A percentile compares a stretch with the other conserved stretches of the same genome.
phyloP scores from a whole-genome alignment of 2,329 filamentous ascomycete species.

The Emergomyces orientalis region DNA sequence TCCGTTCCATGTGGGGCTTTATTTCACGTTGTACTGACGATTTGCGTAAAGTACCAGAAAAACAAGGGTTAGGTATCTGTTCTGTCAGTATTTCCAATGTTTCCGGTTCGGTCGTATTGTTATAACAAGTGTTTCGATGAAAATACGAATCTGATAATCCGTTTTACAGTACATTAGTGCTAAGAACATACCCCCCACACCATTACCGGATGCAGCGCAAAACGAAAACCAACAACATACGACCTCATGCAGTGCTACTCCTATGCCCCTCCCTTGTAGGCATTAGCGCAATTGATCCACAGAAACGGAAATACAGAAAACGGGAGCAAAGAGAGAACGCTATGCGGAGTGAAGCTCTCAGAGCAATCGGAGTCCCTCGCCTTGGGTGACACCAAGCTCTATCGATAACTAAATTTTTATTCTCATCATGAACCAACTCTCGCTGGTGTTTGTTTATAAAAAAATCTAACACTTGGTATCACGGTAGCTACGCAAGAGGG shows the following conservation, averaged over 20 bases:
- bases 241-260: neutral
- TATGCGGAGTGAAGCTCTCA: neutral
- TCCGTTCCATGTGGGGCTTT: conserved; percentile 4
- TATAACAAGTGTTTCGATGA: neutral
- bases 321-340: neutral
- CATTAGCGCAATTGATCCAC: neutral
- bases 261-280: neutral
- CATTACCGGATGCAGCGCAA: neutral
- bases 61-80: neutral
- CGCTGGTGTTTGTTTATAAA: neutral
- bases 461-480: neutral
- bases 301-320: neutral
- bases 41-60: neutral
- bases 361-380: neutral
- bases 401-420: neutral
- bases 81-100: neutral
- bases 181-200: neutral
- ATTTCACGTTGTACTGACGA: neutral
- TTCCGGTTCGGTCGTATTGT: too few relatives aligned
- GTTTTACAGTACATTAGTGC: too few relatives aligned
- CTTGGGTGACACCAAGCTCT: neutral
- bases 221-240: neutral
- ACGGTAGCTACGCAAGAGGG: neutral
- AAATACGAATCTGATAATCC: neutral
- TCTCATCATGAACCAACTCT: neutral